A percentile compares a stretch with the other conserved stretches of the same genome.
phyloP scores from a whole-genome alignment of 257 asterid species.

The Nicotiana noctiflora region DNA sequence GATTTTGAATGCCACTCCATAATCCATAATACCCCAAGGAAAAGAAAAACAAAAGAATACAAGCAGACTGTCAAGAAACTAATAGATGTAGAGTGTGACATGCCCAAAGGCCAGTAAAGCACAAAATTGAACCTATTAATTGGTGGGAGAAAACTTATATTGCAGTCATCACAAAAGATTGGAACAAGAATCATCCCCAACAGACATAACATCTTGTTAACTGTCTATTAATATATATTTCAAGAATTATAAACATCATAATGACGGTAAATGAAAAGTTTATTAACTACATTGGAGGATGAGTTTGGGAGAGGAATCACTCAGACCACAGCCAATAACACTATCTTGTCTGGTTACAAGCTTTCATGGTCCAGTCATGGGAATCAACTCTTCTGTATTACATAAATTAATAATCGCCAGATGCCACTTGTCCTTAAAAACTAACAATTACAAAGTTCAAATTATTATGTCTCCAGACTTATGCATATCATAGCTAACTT shows the following conservation, averaged over 20 bases:
- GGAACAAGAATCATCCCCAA: neutral
- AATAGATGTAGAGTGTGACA: neutral
- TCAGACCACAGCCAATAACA: neutral
- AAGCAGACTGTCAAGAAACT: neutral
- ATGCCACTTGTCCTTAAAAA: neutral
- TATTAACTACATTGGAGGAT: neutral
- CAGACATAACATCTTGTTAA: neutral
- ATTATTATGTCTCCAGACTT: neutral
- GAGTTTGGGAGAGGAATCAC: neutral
- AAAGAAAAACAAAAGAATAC: neutral
- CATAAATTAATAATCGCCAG: neutral
- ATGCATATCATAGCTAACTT: neutral
- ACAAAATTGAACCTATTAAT: neutral
- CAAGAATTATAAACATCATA: neutral
- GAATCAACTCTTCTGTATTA: neutral
- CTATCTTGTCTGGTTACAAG: neutral
- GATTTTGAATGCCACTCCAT: neutral
- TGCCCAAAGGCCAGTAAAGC: neutral
- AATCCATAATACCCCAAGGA: neutral
- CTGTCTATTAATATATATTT: neutral
- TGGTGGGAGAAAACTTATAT: neutral
- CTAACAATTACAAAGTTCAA: neutral
- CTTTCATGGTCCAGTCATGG: neutral
- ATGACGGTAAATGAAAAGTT: neutral
- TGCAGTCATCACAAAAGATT: neutral